Conservation (phyloP, 345 rosid species). For the Salix koriyanagi region DNA sequence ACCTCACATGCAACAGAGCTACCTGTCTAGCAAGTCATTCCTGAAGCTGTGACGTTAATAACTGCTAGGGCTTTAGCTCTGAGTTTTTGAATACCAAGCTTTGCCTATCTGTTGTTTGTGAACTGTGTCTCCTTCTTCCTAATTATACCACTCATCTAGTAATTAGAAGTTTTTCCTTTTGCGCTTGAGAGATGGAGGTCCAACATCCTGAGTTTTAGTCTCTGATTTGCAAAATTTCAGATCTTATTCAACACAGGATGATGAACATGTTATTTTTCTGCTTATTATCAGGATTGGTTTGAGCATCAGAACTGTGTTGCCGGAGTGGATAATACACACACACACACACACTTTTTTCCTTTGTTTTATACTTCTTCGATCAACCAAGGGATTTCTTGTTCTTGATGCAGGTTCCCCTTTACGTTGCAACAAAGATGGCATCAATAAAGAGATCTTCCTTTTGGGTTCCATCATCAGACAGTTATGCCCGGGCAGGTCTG, state of each 20-base stretch:
- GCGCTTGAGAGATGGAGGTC: not conserved
- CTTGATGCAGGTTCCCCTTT: conserved; percentile 61
- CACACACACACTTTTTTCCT: not conserved
- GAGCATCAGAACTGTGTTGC: not conserved
- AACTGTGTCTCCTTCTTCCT: not conserved
- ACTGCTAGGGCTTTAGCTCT: not conserved
- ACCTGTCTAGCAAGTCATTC: not conserved
- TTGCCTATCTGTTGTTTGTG: not conserved
- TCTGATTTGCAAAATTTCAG: not conserved
- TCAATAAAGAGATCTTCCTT: conserved; percentile 66
- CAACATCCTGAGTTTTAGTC: not conserved
- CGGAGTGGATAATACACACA: not conserved
- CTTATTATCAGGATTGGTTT: not conserved
- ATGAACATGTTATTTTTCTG: not conserved
- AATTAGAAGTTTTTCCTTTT: not conserved
- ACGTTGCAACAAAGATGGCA: conserved; percentile 86
- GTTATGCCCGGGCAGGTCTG: conserved; percentile 60
- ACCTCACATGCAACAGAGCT: not conserved
- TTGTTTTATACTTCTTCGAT: not conserved
- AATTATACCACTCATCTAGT: too few species aligned
- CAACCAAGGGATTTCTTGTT: conserved; percentile 4
- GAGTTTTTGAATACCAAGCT: not conserved
- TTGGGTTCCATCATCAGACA: conserved; percentile 64
- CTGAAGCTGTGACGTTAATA: not conserved
- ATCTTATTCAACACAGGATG: not conserved